Conservation (phyloP, 176 grass and related monocot species). For the Cocos nucifera region DNA sequence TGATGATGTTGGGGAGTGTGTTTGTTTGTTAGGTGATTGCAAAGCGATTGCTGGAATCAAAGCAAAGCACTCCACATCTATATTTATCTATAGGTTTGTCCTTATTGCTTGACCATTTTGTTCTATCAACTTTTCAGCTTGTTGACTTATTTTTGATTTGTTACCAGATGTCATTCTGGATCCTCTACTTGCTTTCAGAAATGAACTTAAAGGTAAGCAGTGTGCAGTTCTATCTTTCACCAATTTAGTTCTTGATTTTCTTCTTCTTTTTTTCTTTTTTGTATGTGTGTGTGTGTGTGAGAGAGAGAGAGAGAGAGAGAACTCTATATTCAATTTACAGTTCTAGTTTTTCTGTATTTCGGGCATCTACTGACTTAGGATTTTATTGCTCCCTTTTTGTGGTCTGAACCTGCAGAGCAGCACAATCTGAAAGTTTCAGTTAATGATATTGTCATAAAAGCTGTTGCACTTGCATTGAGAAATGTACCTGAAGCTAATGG, state of each 20-base stretch:
- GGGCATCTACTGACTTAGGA: not conserved
- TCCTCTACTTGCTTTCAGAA: slow-evolving; percentile 84
- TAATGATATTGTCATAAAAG: slow-evolving; percentile 97
- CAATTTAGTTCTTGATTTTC: slow-evolving; percentile 14
- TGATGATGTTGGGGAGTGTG: not conserved
- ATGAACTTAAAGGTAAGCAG: slow-evolving; percentile 68
- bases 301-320: no score
- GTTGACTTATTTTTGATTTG: slow-evolving; percentile 23
- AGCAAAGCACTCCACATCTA: slow-evolving; percentile 87
- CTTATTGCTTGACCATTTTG: slow-evolving; percentile 3
- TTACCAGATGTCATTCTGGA: slow-evolving; percentile 87
- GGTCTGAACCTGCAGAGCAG: slow-evolving; percentile 52
- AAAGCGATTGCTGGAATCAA: slow-evolving; percentile 90
- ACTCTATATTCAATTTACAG: no score
- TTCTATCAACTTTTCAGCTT: slow-evolving; percentile 2
- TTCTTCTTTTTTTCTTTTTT: not conserved
- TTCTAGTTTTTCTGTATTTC: no score
- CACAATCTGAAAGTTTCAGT: slow-evolving; percentile 90
- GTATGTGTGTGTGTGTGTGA: no score
- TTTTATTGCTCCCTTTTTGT: slow-evolving; percentile 10
- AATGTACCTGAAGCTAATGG: slow-evolving; percentile 91
- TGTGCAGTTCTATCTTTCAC: slow-evolving; percentile 15
- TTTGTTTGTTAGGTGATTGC: slow-evolving; percentile 59
- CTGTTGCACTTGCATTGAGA: slow-evolving; percentile 88
- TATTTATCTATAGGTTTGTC: slow-evolving; percentile 76